Percentiles rank a stretch among this genome's conserved stretches.
Conservation (phyloP, 352 stramenopile genomes). For the Pythium monospermum region DNA sequence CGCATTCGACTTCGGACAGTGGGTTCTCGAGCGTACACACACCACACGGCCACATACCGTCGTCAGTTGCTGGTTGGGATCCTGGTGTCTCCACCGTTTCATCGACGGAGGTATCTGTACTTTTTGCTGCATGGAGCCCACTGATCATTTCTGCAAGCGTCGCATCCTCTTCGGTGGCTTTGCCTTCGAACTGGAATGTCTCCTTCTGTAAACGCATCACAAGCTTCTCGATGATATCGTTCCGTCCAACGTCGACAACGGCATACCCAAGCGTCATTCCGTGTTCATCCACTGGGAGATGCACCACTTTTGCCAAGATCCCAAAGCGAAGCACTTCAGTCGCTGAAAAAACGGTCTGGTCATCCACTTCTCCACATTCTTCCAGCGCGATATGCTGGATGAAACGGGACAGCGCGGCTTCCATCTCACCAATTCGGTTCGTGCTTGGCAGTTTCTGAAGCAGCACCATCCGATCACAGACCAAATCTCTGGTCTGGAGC, state of each 20-base stretch:
- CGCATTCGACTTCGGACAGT: conserved; percentile 48
- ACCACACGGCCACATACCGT: conserved; percentile 49
- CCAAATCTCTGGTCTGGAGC: conserved; percentile 33
- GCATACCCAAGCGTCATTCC: conserved; percentile 52
- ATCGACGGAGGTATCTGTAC: too few species aligned
- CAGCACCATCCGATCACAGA: conserved; percentile 47
- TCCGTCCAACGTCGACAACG: conserved; percentile 59
- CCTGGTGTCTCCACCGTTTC: conserved; percentile 3
- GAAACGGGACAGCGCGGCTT: conserved; percentile 42
- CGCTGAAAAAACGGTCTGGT: conserved; percentile 69
- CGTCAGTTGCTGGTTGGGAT: conserved; percentile 19
- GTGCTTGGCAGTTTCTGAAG: conserved; percentile 70
- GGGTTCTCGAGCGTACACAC: conserved; percentile 73
- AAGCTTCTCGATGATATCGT: conserved; percentile 56
- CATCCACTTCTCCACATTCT: conserved; percentile 71
- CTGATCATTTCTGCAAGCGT: conserved; percentile 36
- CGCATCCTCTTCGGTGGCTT: conserved; percentile 33
- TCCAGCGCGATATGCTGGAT: conserved; percentile 62
- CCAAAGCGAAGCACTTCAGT: conserved; percentile 57
- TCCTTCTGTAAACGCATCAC: conserved; percentile 39
- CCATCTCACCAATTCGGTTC: conserved; percentile 32
- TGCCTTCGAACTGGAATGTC: conserved; percentile 58
- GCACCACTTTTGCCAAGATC: conserved; percentile 52
- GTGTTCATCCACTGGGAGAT: conserved; percentile 43
- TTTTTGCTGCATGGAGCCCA: conserved; percentile 1